Base-by-base conservation (phyloP, 2,329 filamentous ascomycete genomes). In the Neonectria faginata region DNA sequence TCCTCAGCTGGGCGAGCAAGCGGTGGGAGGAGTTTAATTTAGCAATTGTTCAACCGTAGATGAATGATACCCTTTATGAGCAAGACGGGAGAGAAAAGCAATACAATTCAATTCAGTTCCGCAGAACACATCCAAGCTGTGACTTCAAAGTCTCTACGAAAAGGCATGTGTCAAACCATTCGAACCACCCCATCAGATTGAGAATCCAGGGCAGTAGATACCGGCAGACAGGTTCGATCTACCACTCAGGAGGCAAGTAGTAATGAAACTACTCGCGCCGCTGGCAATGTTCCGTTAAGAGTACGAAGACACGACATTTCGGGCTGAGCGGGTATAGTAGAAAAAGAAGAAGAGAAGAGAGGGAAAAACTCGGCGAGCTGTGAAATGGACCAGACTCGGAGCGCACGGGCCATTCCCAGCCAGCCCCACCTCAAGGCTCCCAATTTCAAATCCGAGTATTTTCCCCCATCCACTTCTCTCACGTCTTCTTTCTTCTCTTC, bases 161-260 rank as follows among this genome's bases (percentile, higher is more conserved):
- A 12, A 18, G 59, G 56, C 73, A 83, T 92, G 89, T 92, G 87
- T 89, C 89, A 86, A 66, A 89, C 89, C 89, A 89, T 90, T 92
- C 91, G 91, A 93, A 91, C 91, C 85, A 89, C 91, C 89, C 89
- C 88, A 87, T 92, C 91, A 93, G 84, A 84, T 78, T 80, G 81
- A 80, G 89, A 51, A 31, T 93, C 91, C 86, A 92, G 89, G 89
- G 91, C 89, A 92, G 91, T 90, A 93, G 91, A 93, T 93, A 93
- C 91, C 90, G 89, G 89, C 88, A 85, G 90, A 87, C 79, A 42
- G 52, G 76, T 67, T 87, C 79, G 72, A 81, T 92, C 88, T 92
- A 78, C 85, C 89, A 86, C 89, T 84, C 86, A 83, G 60, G 63
- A 70, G 81, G 81, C 78, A 67, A 71, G 70, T 79, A 79, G 79